Evolutionary conservation across 208 protist species (phyloP), one percentile per base, ranked within the genome.

Genomic region (Crithidia bombi): DNA sequence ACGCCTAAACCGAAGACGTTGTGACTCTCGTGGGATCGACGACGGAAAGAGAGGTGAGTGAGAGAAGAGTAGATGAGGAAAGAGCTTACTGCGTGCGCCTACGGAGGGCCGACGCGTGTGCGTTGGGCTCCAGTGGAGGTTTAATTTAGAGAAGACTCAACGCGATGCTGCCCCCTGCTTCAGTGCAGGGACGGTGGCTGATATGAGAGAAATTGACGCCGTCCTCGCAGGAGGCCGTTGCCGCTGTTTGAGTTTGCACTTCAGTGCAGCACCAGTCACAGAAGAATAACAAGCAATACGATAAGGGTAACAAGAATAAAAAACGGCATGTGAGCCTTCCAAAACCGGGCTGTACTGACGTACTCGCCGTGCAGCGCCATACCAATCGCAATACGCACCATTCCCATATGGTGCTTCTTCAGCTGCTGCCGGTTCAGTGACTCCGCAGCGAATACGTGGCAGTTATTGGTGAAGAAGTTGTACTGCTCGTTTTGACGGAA

Each of bases 401-500:
- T 79, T 1, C 90, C 62, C 72, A 83, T 91, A 71, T 89, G 77
- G 56, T 71, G 59, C 19, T 73, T 65, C 33, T 61, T 65, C 12
- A 72, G 52, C 43, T 52, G 56, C 51, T 87, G 79, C 19, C 65
- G 62, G 57, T 91, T 83, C 28, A 91, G 44, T 30, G 66, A 77
- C 12, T 66, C 70, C 3, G 88, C 88, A 21, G 86, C 91, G 51
- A 85, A 94, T 11, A 79, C 80, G 71, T 97, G 93, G 71, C 93
- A 97, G 75, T 97, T 97, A 69, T 97, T 96, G 2, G 79, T 81
- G 43, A 92, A 95, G 58, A 97, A 92, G 61, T 93, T 94, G 83
- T 97, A 95, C 15, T 65, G 62, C 67, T 94, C 78, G 11, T 69
- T 79, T 44, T 83, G 81, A 7, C 83, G 73, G 61, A 92, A 96